Evolutionary conservation across 2,329 filamentous ascomycete genomes (phyloP), one percentile per base, ranked within the genome.

Genomic region (Whalleya microplaca): DNA sequence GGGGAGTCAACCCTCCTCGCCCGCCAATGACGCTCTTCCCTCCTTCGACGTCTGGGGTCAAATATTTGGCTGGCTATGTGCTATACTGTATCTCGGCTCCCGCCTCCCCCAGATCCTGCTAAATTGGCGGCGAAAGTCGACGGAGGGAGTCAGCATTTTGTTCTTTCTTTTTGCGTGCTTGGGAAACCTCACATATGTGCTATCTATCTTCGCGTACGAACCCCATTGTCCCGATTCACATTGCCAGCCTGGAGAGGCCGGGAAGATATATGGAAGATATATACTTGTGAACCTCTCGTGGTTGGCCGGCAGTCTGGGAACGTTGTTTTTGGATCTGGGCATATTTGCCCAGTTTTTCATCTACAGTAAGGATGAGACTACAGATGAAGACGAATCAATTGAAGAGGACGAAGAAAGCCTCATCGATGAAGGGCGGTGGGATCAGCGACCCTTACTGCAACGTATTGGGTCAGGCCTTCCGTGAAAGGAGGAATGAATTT

Each of bases 121-220:
- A 51, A 99, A 98, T 74, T 96, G 91, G 78, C 86, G 91, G 19
- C 88, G 95, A 61, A 96, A 96, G 77, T 93, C 89, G 43, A 97
- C 93, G 1, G 93, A 98, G 53, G 95, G 95, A 2, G 88, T 99
- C 19, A 94, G 90, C 63, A 87, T 97, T 76, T 82, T 98, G 10
- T 99, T 98, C 76, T 98, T 98, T 78, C 80, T 98, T 20, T 98
- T 99, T 72, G 95, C 95, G 3, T 98, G 94, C 71, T 85, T 98
- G 5, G 95, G 95, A 2, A 99, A 99, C 72, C 74, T 96, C 63
- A 97, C 93, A 0, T 98, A 96, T 69, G 93, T 97, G 18, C 78
- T 96, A 40, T 93, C 89, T 40, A 98, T 99, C 65, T 82, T 98
- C 62, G 93, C 92, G 1, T 98, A 92, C 69, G 91, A 93, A 56